Evolutionary conservation across 306 rosid species (phyloP).

Genomic region (Ceratonia siliqua): DNA sequence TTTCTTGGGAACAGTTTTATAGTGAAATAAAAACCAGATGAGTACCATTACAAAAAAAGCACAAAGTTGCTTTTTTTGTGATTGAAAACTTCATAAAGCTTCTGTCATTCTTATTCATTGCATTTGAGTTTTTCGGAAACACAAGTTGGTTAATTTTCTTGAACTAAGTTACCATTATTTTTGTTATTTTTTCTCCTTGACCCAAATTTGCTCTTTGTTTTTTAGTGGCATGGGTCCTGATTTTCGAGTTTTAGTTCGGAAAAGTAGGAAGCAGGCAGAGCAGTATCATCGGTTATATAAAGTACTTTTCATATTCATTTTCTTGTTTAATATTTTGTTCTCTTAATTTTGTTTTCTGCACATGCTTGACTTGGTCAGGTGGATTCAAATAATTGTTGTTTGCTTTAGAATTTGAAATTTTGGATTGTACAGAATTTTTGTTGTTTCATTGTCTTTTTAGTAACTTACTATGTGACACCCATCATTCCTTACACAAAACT

Average conservation of each 20-base stretch:
- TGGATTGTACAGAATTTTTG: not conserved
- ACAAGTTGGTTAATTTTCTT: conserved; percentile 1
- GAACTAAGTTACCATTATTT: not conserved
- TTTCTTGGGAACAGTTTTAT: not conserved
- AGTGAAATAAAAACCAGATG: not conserved
- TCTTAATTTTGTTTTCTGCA: not conserved
- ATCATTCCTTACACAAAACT: not conserved
- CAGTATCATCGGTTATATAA: conserved; percentile 87
- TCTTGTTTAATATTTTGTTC: conserved; percentile 1
- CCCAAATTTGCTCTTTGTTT: conserved; percentile 31
- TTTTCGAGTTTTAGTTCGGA: conserved; percentile 86
- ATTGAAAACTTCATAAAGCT: conserved; percentile 1
- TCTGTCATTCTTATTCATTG: not conserved
- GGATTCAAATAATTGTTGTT: not conserved
- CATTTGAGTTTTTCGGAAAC: not conserved
- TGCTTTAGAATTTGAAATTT: not conserved
- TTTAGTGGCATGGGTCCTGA: conserved; percentile 98
- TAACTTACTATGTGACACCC: not conserved
- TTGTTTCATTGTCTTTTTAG: not conserved
- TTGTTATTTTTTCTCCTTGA: not conserved
- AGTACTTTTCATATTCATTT: conserved; percentile 40
- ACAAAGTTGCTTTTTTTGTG: not conserved
- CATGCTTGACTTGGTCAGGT: not conserved
- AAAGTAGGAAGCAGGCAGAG: conserved; percentile 96
- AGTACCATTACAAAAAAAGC: not conserved